phyloP scores from a whole-genome alignment of 106 monocot genomes.

The Narthecium ossifragum region DNA sequence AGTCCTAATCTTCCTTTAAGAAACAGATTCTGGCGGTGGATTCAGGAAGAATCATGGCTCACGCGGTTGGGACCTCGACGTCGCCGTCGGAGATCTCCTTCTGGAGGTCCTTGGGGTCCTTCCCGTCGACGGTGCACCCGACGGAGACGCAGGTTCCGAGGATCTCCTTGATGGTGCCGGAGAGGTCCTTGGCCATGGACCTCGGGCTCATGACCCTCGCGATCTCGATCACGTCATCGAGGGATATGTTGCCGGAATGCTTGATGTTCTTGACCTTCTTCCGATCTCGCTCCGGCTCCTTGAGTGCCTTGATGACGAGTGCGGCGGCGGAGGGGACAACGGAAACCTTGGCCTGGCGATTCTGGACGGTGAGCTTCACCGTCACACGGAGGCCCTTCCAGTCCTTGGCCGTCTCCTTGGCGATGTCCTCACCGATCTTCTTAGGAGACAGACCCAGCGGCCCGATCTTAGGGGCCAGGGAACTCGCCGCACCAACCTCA shows the following conservation, averaged over 20 bases:
- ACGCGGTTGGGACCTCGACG: conserved; percentile 8
- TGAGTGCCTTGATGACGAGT: conserved; percentile 40
- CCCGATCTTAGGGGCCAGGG: conserved; percentile 18
- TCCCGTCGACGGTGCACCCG: conserved; percentile 19
- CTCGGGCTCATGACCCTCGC: conserved; percentile 5
- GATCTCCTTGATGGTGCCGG: conserved; percentile 18
- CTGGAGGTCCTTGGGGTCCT: conserved; percentile 18
- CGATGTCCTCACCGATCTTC: conserved; percentile 46
- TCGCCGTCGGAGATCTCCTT: conserved; percentile 12
- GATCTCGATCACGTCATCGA: conserved; percentile 14
- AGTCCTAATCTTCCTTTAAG: too few species aligned
- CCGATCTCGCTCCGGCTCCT: conserved; percentile 40
- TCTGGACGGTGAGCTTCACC: conserved; percentile 43
- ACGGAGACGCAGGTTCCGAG: conserved; percentile 17
- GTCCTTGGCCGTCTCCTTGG: conserved; percentile 45
- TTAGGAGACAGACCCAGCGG: conserved; percentile 33
- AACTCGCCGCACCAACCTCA: conserved; percentile 22
- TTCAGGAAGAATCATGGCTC: not conserved
- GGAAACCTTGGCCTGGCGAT: conserved; percentile 42
- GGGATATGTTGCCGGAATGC: conserved; percentile 27
- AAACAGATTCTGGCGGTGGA: too few species aligned
- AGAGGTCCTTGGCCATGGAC: conserved; percentile 21
- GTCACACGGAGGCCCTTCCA: conserved; percentile 49
- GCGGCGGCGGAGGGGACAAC: conserved; percentile 41
- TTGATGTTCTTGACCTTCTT: conserved; percentile 30